Evolutionary conservation across 108 stramenopile species (phyloP).

Genomic region (Skeletonema menzelii): DNA sequence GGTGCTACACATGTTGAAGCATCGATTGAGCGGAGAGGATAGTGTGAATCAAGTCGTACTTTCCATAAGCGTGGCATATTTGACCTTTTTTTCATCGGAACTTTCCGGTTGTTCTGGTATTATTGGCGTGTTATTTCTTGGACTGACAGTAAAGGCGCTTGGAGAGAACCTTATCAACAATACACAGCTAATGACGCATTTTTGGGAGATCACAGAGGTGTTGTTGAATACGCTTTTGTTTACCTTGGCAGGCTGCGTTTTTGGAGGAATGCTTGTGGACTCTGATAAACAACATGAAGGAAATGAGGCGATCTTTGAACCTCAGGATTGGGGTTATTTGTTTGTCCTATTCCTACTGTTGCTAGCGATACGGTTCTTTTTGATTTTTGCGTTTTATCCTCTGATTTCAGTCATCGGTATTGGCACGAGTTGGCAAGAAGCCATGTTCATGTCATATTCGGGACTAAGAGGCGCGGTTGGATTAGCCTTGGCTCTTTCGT

Average conservation of each 20-base stretch:
- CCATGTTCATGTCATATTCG: conserved; percentile 28
- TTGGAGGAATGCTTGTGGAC: not conserved
- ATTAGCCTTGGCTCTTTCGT: conserved; percentile 39
- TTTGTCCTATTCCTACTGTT: conserved; percentile 24
- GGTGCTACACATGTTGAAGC: conserved; percentile 44
- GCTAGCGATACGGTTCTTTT: conserved; percentile 27
- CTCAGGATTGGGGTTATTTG: conserved; percentile 33
- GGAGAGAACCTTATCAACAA: conserved; percentile 71
- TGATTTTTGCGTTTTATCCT: conserved; percentile 37
- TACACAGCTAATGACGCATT: conserved; percentile 66
- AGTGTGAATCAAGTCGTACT: conserved; percentile 81
- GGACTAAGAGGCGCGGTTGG: conserved; percentile 49
- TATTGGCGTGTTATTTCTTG: conserved; percentile 72
- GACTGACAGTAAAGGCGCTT: conserved; percentile 62
- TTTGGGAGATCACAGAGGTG: conserved; percentile 83
- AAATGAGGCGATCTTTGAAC: not conserved
- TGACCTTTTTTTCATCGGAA: conserved; percentile 82
- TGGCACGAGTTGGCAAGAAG: conserved; percentile 34
- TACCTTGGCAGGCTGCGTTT: conserved; percentile 53
- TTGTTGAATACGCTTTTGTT: conserved; percentile 93
- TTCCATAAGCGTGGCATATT: conserved; percentile 80
- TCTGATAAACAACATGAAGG: conserved; percentile 31
- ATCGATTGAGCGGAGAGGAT: conserved; percentile 63
- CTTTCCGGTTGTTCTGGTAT: conserved; percentile 67
- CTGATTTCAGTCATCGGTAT: conserved; percentile 22